These are phyloP conservation scores for Saccharomycopsis olivae DNA, from an alignment of 805 yeast genomes.

Conservation along the genomic window DNA sequence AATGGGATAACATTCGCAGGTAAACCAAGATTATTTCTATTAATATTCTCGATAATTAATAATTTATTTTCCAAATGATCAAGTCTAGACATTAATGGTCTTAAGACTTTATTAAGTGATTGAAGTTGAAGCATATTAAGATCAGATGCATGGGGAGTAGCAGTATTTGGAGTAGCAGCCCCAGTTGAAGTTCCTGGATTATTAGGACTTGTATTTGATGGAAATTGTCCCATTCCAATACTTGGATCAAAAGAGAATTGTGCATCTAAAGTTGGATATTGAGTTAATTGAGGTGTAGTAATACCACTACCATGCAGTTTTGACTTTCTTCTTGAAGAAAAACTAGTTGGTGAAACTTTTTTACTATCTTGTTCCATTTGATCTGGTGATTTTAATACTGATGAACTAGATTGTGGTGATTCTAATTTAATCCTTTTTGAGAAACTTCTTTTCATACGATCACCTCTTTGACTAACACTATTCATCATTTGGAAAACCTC, in stretches of 20 bases:
- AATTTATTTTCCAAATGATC: conserved; percentile 13
- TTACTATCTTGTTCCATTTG: conserved; percentile 4
- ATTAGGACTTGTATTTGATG: background rate
- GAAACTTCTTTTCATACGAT: conserved; percentile 7
- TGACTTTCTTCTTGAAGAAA: too few species aligned
- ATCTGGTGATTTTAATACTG: conserved; percentile 7
- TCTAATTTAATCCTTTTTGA: conserved; percentile 13
- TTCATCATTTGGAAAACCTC: conserved; percentile 15
- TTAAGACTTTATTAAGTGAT: conserved; percentile 4
- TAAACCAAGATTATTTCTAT: conserved; percentile 15
- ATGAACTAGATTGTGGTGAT: conserved; percentile 6
- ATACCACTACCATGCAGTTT: background rate
- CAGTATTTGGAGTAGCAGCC: background rate
- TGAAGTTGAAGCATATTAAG: conserved; percentile 1
- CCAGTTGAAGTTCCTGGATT: background rate
- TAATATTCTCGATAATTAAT: conserved; percentile 15
- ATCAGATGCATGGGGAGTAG: background rate
- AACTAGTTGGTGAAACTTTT: background rate
- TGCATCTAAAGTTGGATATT: background rate
- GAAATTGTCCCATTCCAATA: too few species aligned
- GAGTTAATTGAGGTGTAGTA: conserved; percentile 1
- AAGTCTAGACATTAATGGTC: conserved; percentile 10
- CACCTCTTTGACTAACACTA: conserved; percentile 3
- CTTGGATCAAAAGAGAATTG: conserved; percentile 8
- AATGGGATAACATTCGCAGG: conserved; percentile 18